Conservation (phyloP, 2,329 filamentous ascomycete species). For the Aspergillus costaricaensis region DNA sequence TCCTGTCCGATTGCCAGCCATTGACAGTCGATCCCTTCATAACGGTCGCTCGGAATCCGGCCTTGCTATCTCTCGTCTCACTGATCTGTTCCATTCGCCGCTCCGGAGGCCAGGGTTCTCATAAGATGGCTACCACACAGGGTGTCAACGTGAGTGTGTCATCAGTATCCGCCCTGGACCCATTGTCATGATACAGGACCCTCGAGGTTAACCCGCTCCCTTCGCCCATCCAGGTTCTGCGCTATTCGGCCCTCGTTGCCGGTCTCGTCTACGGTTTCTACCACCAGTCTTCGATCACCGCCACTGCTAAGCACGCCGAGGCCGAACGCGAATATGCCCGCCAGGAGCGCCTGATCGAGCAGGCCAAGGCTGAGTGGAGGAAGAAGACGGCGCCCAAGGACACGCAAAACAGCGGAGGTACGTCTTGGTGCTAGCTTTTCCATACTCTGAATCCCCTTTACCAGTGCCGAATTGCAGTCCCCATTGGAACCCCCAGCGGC, state of each 20-base stretch:
- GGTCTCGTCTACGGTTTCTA: slow-evolving; percentile 95
- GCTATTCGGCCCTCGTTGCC: slow-evolving; percentile 89
- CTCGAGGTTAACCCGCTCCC: slow-evolving; percentile 17
- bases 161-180: slow-evolving; percentile 18
- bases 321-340: slow-evolving; percentile 82
- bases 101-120: slow-evolving; percentile 46
- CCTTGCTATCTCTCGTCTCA: slow-evolving; percentile 28
- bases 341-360: slow-evolving; percentile 86
- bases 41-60: slow-evolving; percentile 34
- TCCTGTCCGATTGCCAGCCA: slow-evolving; percentile 36
- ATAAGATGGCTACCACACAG: slow-evolving; percentile 63
- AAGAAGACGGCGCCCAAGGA: slow-evolving; percentile 68
- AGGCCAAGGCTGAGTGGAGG: slow-evolving; percentile 88
- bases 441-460: neutral
- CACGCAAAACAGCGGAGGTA: slow-evolving; percentile 40
- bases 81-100: slow-evolving; percentile 41
- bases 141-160: slow-evolving; percentile 64
- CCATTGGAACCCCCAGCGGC: neutral
- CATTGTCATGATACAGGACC: slow-evolving; percentile 21
- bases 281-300: slow-evolving; percentile 80
- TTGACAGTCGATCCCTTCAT: slow-evolving; percentile 40
- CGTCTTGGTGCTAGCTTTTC: slow-evolving; percentile 26
- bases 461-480: neutral
- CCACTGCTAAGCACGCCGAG: slow-evolving; percentile 68
- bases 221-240: slow-evolving; percentile 71